These are phyloP conservation scores for Hypoxylon subgilvum DNA, from an alignment of 495 filamentous ascomycete genomes.

Conservation along the genomic window DNA sequence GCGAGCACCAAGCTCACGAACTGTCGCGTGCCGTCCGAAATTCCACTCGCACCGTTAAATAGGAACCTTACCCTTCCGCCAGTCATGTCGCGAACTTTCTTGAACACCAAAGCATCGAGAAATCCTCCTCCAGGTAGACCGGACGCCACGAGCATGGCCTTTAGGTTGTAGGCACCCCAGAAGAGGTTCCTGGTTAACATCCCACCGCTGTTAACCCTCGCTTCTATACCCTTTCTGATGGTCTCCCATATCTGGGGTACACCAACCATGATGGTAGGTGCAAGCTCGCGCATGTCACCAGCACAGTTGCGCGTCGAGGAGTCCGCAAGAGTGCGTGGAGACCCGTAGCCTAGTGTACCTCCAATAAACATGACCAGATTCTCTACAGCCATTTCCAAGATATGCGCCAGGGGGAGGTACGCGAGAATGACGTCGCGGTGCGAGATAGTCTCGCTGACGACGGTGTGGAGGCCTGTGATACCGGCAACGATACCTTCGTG, in stretches of 20 bases:
- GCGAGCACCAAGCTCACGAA: conserved; percentile 80
- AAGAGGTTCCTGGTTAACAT: conserved; percentile 45
- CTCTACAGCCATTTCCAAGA: conserved; percentile 82
- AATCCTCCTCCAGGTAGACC: conserved; percentile 71
- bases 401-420: conserved; percentile 91
- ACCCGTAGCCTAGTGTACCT: conserved; percentile 81
- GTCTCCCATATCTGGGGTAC: conserved; percentile 84
- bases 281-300: conserved; percentile 77
- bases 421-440: conserved; percentile 70
- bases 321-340: conserved; percentile 81
- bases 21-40: conserved; percentile 74
- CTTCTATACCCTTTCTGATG: conserved; percentile 76
- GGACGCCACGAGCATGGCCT: conserved; percentile 64
- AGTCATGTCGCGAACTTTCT: conserved; percentile 72
- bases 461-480: conserved; percentile 50
- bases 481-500: conserved; percentile 78
- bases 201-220: conserved; percentile 62
- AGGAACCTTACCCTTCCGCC: conserved; percentile 74
- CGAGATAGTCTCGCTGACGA: conserved; percentile 54
- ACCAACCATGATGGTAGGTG: conserved; percentile 80
- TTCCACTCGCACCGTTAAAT: conserved; percentile 84
- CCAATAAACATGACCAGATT: conserved; percentile 76
- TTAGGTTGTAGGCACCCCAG: conserved; percentile 52
- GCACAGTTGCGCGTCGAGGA: conserved; percentile 52
- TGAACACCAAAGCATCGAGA: conserved; percentile 79